Evolutionary conservation across 352 stramenopile species (phyloP), one percentile per base, ranked within the genome.

Genomic region (Pythium grandisporangium): DNA sequence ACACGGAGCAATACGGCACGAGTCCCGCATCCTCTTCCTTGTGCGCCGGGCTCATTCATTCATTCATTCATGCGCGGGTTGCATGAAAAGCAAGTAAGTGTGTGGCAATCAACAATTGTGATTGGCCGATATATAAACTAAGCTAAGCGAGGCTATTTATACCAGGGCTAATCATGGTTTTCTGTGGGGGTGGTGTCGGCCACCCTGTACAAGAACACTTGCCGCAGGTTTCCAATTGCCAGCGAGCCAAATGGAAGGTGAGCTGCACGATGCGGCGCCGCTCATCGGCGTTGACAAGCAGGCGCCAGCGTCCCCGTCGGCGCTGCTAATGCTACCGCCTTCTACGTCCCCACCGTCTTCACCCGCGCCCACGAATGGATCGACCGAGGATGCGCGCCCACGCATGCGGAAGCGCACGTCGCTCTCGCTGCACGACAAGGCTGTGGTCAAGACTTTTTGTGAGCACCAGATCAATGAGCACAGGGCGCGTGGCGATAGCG

Each of bases 371-470:
- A 33, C 14, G 8, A 21, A 1, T 41, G 42, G 11, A 16, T 2
- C 7, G 25, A 38, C 11, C 33, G 35, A 38, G 6, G 53, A 53
- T 33, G 25, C 29, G n/a, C n/a, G n/a, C n/a, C 8, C 27, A 32
- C 10, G 27, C 29, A 53, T 51, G 30, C 24, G 38, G 27, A 60
- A 53, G 42, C 70, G 73, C 30, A 79, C 53, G 35, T 57, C 70
- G 42, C 57, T 86, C n/a, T 82, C 74, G 29, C 43, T 87, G 36
- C 70, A 76, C 34, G 70, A 87, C 37, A 87, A 87, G 45, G 50
- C 56, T 10, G 69, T 84, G 11, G 69, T 82, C 25, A 87, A 87
- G 63, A 84, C 64, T 22, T 87, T 84, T 38, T 87, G 74, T 42
- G 74, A 84, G 55, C 58, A 84, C 45, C 69, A 69, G 39, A 55